phyloP scores from a whole-genome alignment of 2,329 filamentous ascomycete species.

The Orbilia quercus region DNA sequence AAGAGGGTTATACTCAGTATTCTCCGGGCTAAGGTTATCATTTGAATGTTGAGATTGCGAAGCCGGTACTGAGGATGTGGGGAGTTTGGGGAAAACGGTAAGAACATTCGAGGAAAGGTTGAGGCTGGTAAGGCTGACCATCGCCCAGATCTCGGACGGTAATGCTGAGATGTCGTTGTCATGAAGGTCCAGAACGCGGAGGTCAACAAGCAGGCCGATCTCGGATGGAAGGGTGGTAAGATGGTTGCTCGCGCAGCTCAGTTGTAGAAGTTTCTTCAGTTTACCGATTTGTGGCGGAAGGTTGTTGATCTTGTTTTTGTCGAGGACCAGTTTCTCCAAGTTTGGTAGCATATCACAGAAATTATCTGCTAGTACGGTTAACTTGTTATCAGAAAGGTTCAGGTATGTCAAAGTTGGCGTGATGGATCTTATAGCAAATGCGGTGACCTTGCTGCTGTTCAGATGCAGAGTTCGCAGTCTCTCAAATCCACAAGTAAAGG shows the following conservation, averaged over 20 bases:
- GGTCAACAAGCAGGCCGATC: slow-evolving; percentile 85
- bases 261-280: slow-evolving; percentile 83
- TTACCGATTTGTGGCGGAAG: slow-evolving; percentile 86
- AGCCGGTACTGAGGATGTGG: slow-evolving; percentile 63
- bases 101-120: slow-evolving; percentile 97
- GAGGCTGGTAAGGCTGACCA: slow-evolving; percentile 85
- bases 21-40: slow-evolving; percentile 59
- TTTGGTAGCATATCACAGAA: slow-evolving; percentile 89
- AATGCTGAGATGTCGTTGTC: slow-evolving; percentile 92
- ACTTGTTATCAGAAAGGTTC: slow-evolving; percentile 89
- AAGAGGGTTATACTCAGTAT: slow-evolving; percentile 53
- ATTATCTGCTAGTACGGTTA: slow-evolving; percentile 86
- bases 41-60: slow-evolving; percentile 73
- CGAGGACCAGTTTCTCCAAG: slow-evolving; percentile 85
- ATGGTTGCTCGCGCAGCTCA: slow-evolving; percentile 93
- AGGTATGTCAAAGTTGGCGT: slow-evolving; percentile 85
- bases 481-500: slow-evolving; percentile 88
- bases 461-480: slow-evolving; percentile 85
- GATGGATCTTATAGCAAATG: slow-evolving; percentile 82
- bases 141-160: slow-evolving; percentile 96
- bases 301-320: slow-evolving; percentile 95
- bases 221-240: slow-evolving; percentile 85
- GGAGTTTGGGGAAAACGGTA: slow-evolving; percentile 87
- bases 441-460: slow-evolving; percentile 94
- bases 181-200: slow-evolving; percentile 85